Evolutionary conservation across 2,329 filamentous ascomycete species (phyloP).

Genomic region (Lasiodiplodia citricola): DNA sequence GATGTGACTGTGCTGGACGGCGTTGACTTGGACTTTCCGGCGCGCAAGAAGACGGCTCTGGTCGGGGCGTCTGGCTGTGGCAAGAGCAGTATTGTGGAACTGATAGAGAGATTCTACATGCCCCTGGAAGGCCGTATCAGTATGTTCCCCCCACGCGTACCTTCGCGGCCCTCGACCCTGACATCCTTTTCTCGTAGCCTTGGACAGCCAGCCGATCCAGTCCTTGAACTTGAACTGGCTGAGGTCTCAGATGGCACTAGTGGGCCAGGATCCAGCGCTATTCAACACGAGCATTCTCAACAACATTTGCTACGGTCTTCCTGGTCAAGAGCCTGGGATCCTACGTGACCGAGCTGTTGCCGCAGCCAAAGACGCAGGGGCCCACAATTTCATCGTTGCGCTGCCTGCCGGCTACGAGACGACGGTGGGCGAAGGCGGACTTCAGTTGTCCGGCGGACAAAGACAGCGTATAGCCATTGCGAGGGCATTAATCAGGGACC

Average conservation of each 20-base stretch:
- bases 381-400: conserved; percentile 80
- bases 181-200: conserved; percentile 43
- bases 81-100: conserved; percentile 87
- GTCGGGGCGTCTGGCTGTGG: conserved; percentile 93
- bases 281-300: conserved; percentile 84
- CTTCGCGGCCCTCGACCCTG: too few relatives aligned
- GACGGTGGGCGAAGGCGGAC: conserved; percentile 86
- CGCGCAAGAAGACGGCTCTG: conserved; percentile 86
- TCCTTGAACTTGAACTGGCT: conserved; percentile 85
- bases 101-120: conserved; percentile 90
- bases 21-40: conserved; percentile 76
- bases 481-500: conserved; percentile 82
- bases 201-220: conserved; percentile 80
- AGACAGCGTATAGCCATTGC: conserved; percentile 94
- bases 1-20: conserved; percentile 87
- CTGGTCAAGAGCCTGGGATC: conserved; percentile 76
- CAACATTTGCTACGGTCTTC: conserved; percentile 85
- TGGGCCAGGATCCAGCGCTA: conserved; percentile 86
- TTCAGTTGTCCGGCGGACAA: conserved; percentile 86
- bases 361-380: conserved; percentile 85
- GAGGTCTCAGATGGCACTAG: conserved; percentile 84
- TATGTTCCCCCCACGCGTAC: too few relatives aligned
- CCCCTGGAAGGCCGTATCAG: conserved; percentile 76
- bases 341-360: conserved; percentile 71
- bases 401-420: conserved; percentile 89